Base-by-base conservation (phyloP, 768 basidiomycete species). In the Clitopilus hobsonii region DNA sequence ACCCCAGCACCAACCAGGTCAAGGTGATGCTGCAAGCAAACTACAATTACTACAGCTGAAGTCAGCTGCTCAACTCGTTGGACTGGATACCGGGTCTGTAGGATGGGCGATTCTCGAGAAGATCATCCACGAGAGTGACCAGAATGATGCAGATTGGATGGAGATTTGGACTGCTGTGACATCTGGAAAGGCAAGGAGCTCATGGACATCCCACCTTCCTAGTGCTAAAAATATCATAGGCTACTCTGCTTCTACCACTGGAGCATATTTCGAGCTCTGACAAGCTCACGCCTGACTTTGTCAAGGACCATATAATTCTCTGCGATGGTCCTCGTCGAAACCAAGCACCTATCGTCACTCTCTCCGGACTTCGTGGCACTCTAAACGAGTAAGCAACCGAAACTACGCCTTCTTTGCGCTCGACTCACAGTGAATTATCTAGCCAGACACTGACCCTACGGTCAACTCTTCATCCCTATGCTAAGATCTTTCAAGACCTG, bases 21-120 rank as follows among this genome's bases (percentile, higher is more conserved):
- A 80, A 38, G 80, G 81, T 24, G 81, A 82, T 66, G 88, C 86
- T 5, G 81, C 86, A 8, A 82, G 75, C 58, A 88, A 84, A 64
- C 70, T 89, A 1, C 88, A 90, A 66, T 67, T 86, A 14, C 84
- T 87, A 73, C 85, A 83, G 62, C 73, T 92, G 61, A 92, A 86
- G 68, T 81, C 87, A 0, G 85, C 83, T 2, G 83, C 83, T 13
- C 89, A 91, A 68, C 71, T 69, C 49, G 72, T 89, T 10, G 89
- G 88, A 1, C 64, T 94, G 26, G 85, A 86, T 57, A 70, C 74
- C 1, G 76, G 74, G 22, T 85, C 82, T 28, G 65, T 88, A 3
- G 92, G 92, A 0, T 89, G 88, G 86, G 82, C 80, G 5, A 86
- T 94, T 3, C 70, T 93, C 47, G 90, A 94, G 68, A 84, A 80